Evolutionary conservation across 257 asterid genomes (phyloP).

Genomic region (Pogostemon cablin): DNA sequence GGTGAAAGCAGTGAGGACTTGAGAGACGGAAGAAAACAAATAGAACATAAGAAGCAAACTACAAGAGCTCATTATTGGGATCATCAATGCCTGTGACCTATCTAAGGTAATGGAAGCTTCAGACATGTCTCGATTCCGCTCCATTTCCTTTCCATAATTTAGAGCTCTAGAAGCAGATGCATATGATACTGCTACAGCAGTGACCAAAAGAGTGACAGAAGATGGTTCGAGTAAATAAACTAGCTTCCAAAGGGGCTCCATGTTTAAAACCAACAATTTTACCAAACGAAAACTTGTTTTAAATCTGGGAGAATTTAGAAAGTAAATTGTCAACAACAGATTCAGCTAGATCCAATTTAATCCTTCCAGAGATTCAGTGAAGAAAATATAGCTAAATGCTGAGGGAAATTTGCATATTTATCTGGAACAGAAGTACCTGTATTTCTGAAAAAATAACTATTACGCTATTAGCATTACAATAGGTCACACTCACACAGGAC

Average conservation of each 20-base stretch:
- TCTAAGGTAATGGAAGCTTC: constrained; percentile 93
- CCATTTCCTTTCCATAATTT: constrained; percentile 92
- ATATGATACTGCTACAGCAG: constrained; percentile 80
- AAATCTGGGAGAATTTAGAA: neutral
- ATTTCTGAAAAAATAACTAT: neutral
- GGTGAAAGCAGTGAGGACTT: constrained; percentile 84
- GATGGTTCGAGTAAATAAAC: constrained; percentile 81
- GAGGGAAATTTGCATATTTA: neutral
- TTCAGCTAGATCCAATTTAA: neutral
- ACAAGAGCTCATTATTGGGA: constrained; percentile 94
- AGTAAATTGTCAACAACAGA: neutral
- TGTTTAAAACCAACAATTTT: constrained; percentile 32
- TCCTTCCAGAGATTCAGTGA: neutral
- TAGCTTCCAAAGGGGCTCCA: constrained; percentile 84
- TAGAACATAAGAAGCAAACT: constrained; percentile 96
- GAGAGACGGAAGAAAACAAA: constrained; percentile 90
- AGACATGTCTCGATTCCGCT: constrained; percentile 74
- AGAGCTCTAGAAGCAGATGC: constrained; percentile 90
- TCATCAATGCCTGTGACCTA: constrained; percentile 93
- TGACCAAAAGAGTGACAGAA: constrained; percentile 68
- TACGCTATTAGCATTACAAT: neutral
- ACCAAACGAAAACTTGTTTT: neutral
- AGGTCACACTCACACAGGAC: neutral
- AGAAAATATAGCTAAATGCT: neutral
- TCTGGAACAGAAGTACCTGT: neutral